Evolutionary conservation across 345 rosid genomes (phyloP), one percentile per base, ranked within the genome.

Genomic region (Euclidium syriacum): DNA sequence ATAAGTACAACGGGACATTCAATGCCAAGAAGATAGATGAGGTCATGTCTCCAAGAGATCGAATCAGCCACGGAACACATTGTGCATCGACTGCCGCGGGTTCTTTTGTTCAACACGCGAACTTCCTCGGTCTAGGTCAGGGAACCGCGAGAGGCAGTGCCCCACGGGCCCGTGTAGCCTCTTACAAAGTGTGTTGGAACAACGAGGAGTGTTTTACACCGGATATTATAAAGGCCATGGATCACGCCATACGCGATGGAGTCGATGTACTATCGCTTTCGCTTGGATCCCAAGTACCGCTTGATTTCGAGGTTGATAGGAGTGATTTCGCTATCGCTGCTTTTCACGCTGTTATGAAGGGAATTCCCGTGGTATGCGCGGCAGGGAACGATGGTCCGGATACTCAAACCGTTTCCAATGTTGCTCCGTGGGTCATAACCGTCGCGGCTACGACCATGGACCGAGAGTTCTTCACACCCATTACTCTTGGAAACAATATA

Each of bases 71-170:
- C n/a, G 87, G 89, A 8, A 81, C 84, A 1, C 94, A 83, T 36
- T 81, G 87, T 27, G 81, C 89, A 22, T 81, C 87, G 1, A 81
- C 79, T 2, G 90, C 92, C 3, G 90, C 74, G 0, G 90, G 92
- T 14, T 62, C 65, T 59, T 79, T 72, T 35, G 86, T 82, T 19
- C 72, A 61, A 10, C 44, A 74, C 7, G 85, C 77, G 2, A 78
- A 6, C 19, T 61, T 38, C 33, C 10, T 23, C 7, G 85, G 88
- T 42, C 68, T 79, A 10, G 95, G 65, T 10, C 11, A 38, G 4
- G 90, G 96, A 17, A 68, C 70, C 10, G 87, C 84, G 3, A 74
- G 81, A 68, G 92, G 90, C 33, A 82, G 85, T 38, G 91, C 91
- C 3, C 83, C 96, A 0, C 48, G 40, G 6, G 92, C 86, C 15